Conservation (phyloP, 805 yeast genomes). For the Yamadazyma kitorensis region DNA sequence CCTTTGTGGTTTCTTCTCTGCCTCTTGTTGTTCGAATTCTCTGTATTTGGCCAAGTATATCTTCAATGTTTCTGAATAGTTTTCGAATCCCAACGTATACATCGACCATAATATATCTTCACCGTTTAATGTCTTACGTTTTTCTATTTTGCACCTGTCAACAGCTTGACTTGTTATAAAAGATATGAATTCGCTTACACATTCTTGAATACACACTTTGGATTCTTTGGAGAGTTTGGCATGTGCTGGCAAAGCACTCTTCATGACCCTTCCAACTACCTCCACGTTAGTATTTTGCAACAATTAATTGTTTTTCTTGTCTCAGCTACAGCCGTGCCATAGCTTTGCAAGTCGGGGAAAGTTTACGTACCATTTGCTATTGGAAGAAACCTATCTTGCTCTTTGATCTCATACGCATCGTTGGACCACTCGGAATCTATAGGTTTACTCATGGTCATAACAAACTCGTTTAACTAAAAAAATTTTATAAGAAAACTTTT, state of each 20-base stretch:
- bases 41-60: constrained; percentile 48
- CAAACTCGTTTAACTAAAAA: too few species aligned
- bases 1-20: constrained; percentile 13
- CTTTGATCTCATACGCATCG: constrained; percentile 40
- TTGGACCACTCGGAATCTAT: constrained; percentile 15
- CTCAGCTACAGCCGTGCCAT: too few species aligned
- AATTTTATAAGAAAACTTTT: background rate
- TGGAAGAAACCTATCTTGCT: constrained; percentile 43
- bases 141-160: constrained; percentile 67
- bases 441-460: constrained; percentile 6
- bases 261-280: constrained; percentile 71
- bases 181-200: constrained; percentile 79
- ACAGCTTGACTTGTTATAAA: constrained; percentile 80
- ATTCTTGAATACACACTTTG: constrained; percentile 77
- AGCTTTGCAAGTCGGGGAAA: background rate
- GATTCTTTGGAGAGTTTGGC: constrained; percentile 81
- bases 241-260: constrained; percentile 63
- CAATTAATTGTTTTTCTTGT: background rate
- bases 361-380: constrained; percentile 39
- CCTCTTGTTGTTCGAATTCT: constrained; percentile 15
- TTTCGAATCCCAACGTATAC: constrained; percentile 72
- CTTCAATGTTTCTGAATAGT: constrained; percentile 73
- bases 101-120: constrained; percentile 71
- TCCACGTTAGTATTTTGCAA: constrained; percentile 8
- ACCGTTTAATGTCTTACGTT: constrained; percentile 74